These are phyloP conservation scores for Kwoniella newhampshirensis DNA, from an alignment of 768 basidiomycete genomes.

Conservation along the genomic window DNA sequence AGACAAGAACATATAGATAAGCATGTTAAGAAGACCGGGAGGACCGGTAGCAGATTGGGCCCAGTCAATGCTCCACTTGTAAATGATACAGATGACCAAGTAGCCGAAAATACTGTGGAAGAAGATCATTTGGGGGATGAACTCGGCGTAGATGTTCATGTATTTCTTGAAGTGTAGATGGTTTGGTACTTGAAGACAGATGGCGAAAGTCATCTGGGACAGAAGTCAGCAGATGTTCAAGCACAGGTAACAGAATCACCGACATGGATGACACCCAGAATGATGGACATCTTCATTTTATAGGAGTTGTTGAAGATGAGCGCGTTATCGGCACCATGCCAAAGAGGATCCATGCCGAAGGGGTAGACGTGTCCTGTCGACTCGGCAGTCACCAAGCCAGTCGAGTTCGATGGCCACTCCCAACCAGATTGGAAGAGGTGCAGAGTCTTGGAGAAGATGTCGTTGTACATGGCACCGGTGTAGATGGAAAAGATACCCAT, in stretches of 20 bases:
- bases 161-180: slow-evolving; percentile 87
- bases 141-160: slow-evolving; percentile 86
- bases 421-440: slow-evolving; percentile 86
- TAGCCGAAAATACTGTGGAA: slow-evolving; percentile 97
- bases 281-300: slow-evolving; percentile 99
- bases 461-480: slow-evolving; percentile 97
- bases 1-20: slow-evolving; percentile 92
- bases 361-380: slow-evolving; percentile 75
- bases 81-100: slow-evolving; percentile 85
- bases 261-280: slow-evolving; percentile 94
- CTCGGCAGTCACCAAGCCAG: slow-evolving; percentile 58
- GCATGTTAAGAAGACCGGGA: slow-evolving; percentile 76
- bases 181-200: slow-evolving; percentile 94
- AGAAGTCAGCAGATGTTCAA: slow-evolving; percentile 1
- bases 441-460: slow-evolving; percentile 91
- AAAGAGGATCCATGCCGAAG: slow-evolving; percentile 90
- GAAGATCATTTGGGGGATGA: slow-evolving; percentile 96
- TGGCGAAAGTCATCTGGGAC: slow-evolving; percentile 93
- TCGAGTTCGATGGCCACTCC: slow-evolving; percentile 66
- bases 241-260: slow-evolving; percentile 41
- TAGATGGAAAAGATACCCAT: slow-evolving; percentile 98
- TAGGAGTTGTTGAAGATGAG: slow-evolving; percentile 96
- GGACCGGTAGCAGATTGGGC: slow-evolving; percentile 65
- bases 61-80: slow-evolving; percentile 98
- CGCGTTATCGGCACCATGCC: slow-evolving; percentile 89